Evolutionary conservation across 2,329 filamentous ascomycete genomes (phyloP).

Genomic region (Lachnellula arida): DNA sequence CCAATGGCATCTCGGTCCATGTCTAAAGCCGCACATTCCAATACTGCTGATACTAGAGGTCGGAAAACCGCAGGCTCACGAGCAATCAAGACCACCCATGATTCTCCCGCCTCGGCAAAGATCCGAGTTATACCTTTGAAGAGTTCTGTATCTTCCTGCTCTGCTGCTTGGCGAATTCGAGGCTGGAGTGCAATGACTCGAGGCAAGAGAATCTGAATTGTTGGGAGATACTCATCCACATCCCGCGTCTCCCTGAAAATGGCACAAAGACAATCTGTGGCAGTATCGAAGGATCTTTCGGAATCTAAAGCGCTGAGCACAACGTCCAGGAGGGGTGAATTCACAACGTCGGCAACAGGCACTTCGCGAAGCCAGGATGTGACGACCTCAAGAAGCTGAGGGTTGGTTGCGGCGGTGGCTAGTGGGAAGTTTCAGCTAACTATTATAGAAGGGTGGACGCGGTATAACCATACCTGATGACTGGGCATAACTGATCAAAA

Average conservation of each 20-base stretch:
- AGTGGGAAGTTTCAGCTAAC: conserved; percentile 23
- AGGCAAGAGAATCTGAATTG: conserved; percentile 79
- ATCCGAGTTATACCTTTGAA: conserved; percentile 87
- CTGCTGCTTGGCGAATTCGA: conserved; percentile 68
- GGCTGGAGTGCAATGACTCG: conserved; percentile 71
- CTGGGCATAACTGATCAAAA: conserved; percentile 86
- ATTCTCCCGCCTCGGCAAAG: conserved; percentile 87
- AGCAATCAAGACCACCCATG: conserved; percentile 90
- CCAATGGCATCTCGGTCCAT: conserved; percentile 87
- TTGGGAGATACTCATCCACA: conserved; percentile 80
- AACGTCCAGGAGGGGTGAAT: conserved; percentile 77
- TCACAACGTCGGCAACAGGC: conserved; percentile 74
- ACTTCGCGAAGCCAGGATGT: conserved; percentile 96
- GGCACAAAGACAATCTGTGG: conserved; percentile 86
- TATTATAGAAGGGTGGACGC: conserved; percentile 5
- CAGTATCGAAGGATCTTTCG: conserved; percentile 77
- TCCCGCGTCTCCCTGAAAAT: conserved; percentile 90
- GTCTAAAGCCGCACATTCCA: conserved; percentile 88
- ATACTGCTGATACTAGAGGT: conserved; percentile 77
- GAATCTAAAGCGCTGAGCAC: conserved; percentile 73
- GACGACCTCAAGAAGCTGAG: conserved; percentile 88
- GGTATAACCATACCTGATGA: conserved; percentile 68
- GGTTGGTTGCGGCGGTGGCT: conserved; percentile 78
- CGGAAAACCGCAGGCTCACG: conserved; percentile 78
- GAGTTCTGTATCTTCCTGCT: conserved; percentile 77